Evolutionary conservation across 257 asterid species (phyloP), one percentile per base, ranked within the genome.

Genomic region (Solanum chmielewskii): DNA sequence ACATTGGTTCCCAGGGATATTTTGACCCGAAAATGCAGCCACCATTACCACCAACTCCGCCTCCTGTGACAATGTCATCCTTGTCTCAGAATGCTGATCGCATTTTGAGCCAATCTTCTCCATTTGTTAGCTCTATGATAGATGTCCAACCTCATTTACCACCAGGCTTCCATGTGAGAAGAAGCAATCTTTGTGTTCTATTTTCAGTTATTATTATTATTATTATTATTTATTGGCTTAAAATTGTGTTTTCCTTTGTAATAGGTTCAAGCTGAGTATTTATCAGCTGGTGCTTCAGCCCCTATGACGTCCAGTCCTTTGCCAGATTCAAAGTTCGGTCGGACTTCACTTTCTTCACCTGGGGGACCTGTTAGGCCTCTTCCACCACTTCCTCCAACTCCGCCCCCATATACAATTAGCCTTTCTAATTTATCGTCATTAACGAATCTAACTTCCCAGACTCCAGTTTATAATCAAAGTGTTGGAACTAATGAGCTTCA

Each of bases 301-400:
- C 35, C 76, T 85, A 59, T 56, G 49, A 86, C 91, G 86, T 90
- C 96, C 33, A 87, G 87, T 85, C 90, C 92, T 41, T 62, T 89
- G 87, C 88, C 93, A 23, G 95, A 93, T 88, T 76, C 89, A 31
- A 94, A 93, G 86, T 90, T 87, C 49, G 94, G 93, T 85, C 90
- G 95, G 89, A 64, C 93, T 41, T 86, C 96, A 59, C 93, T 87
- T 70, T 89, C 98, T 85, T 95, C 98, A 68, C 92, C 96, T 60
- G 89, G 91, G 82, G 92, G 91, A 66, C 90, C 97, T 70, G 76
- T 92, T 47, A 91, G 98, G 89, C 96, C 93, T 47, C 93, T 89
- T 87, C 98, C 99, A 44, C 98, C 98, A 20, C 98, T 94, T 86
- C 98, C 97, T 83, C 96, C 95, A 15, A 96, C 98, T 7, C 98